These are phyloP conservation scores for Lentinula boryana DNA, from an alignment of 768 basidiomycete genomes.

Conservation along the genomic window DNA sequence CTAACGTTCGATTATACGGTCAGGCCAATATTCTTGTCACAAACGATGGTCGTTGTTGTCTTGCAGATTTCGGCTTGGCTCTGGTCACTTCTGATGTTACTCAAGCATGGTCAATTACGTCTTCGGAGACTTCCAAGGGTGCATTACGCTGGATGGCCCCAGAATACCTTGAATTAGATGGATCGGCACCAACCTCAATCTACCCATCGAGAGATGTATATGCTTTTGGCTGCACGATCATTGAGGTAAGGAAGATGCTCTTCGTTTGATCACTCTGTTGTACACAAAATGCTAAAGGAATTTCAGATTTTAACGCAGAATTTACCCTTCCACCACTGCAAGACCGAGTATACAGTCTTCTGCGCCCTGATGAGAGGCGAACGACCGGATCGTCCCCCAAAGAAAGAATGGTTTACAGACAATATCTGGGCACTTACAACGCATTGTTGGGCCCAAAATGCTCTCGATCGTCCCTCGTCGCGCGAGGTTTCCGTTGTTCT, in stretches of 20 bases:
- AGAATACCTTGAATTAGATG: neutral
- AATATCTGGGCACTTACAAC: neutral
- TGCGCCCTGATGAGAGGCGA: neutral
- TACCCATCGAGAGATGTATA: slow-evolving; percentile 1
- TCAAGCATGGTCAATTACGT: neutral
- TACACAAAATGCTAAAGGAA: neutral
- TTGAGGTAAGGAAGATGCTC: neutral
- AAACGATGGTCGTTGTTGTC: slow-evolving; percentile 6
- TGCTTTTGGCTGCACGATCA: slow-evolving; percentile 4
- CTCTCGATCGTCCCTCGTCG: neutral
- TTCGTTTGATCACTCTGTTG: too few relatives aligned
- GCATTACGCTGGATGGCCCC: slow-evolving; percentile 8
- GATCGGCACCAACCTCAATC: neutral
- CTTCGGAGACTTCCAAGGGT: neutral
- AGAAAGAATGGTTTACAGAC: neutral
- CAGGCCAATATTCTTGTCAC: slow-evolving; percentile 9
- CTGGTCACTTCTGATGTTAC: slow-evolving; percentile 8
- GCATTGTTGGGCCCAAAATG: neutral
- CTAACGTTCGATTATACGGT: too few relatives aligned
- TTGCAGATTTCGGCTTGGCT: slow-evolving; percentile 17
- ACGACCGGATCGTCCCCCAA: neutral
- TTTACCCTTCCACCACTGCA: neutral
- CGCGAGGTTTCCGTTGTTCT: neutral
- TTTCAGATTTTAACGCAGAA: neutral
- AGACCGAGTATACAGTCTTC: neutral